Evolutionary conservation across 1,284 basidiomycete species (phyloP).

Genomic region (Vanrija sp.): DNA sequence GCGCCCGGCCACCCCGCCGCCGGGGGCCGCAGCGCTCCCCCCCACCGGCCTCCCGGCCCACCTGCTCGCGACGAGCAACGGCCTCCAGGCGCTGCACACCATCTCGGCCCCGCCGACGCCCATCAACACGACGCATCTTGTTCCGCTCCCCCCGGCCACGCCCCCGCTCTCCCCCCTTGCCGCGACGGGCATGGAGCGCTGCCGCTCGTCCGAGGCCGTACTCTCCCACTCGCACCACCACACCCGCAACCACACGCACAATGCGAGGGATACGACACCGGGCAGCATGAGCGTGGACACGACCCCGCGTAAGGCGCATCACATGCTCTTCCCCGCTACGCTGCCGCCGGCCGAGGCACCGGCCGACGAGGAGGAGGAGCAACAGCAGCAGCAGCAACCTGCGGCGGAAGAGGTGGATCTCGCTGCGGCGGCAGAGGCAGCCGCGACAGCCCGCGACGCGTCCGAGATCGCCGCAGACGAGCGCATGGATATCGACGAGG

Average conservation of each 20-base stretch:
- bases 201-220: conserved; percentile 38
- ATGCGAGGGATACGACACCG: background rate
- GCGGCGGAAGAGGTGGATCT: conserved; percentile 13
- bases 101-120: conserved; percentile 45
- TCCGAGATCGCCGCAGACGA: conserved; percentile 5
- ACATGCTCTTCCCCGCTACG: background rate
- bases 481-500: conserved; percentile 23
- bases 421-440: background rate
- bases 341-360: background rate
- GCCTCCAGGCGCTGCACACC: conserved; percentile 17
- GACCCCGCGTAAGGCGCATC: conserved; percentile 16
- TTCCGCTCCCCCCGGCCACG: conserved; percentile 17
- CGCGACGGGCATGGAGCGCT: conserved; percentile 37
- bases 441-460: background rate
- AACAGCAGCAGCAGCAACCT: background rate
- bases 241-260: conserved; percentile 1
- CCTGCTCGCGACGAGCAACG: background rate
- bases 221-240: conserved; percentile 15
- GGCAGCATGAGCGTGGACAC: conserved; percentile 7
- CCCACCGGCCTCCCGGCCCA: conserved; percentile 1
- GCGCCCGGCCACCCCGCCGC: conserved; percentile 17
- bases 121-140: conserved; percentile 39
- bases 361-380: background rate
- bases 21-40: background rate
- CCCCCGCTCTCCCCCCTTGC: conserved; percentile 21